Conservation (phyloP, 2,329 filamentous ascomycete genomes). For the Pseudocercospora pini-densiflorae region DNA sequence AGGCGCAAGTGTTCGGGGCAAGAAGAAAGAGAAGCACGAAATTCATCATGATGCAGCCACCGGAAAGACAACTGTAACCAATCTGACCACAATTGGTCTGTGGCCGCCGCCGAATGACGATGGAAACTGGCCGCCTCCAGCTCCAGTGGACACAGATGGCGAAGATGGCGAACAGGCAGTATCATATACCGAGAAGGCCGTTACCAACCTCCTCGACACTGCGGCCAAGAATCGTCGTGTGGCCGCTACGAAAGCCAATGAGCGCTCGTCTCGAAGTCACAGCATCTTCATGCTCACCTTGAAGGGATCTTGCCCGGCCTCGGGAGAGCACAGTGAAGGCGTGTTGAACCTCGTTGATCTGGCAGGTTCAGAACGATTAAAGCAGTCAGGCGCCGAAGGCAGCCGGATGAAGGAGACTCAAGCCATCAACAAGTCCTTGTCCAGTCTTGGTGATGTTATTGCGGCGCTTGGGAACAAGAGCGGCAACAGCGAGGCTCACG, state of each 20-base stretch:
- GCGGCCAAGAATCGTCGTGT: conserved; percentile 88
- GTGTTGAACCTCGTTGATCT: conserved; percentile 95
- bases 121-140: conserved; percentile 35
- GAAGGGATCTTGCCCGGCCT: conserved; percentile 69
- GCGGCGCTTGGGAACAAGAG: conserved; percentile 85
- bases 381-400: conserved; percentile 83
- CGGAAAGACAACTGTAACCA: conserved; percentile 80
- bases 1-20: conserved; percentile 32
- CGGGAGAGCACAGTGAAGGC: conserved; percentile 84
- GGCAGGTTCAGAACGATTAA: conserved; percentile 88
- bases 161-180: conserved; percentile 10
- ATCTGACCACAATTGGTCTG: conserved; percentile 76
- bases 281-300: conserved; percentile 89
- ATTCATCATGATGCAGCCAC: conserved; percentile 84
- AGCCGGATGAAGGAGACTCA: conserved; percentile 92
- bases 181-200: conserved; percentile 37
- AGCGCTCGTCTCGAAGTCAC: conserved; percentile 90
- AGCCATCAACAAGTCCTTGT: conserved; percentile 94
- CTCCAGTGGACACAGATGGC: conserved; percentile 10
- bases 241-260: conserved; percentile 96
- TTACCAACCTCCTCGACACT: conserved; percentile 60
- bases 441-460: conserved; percentile 92
- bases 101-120: conserved; percentile 77
- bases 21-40: conserved; percentile 77
- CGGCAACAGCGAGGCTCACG: conserved; percentile 66